A percentile compares a stretch with the other conserved stretches of the same genome.
Evolutionary conservation across 1,284 basidiomycete genomes (phyloP).

Genomic region (Cryptococcus depauperatus): DNA sequence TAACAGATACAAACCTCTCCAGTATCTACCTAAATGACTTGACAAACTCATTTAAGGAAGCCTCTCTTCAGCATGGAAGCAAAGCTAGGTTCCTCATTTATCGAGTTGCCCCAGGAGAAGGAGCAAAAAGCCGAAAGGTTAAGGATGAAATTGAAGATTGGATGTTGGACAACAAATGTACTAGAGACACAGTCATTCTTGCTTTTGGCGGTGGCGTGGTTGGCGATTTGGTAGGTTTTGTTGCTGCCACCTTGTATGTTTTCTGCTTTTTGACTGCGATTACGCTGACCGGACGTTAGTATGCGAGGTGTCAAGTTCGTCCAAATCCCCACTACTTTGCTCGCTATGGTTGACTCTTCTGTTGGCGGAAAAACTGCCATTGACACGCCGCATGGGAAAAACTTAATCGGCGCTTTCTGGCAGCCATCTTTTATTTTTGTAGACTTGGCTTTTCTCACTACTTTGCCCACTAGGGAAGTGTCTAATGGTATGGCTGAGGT

Average conservation of each 20-base stretch:
- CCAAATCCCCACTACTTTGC: constrained; percentile 91
- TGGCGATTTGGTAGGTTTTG: constrained; percentile 91
- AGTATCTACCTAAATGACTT: constrained; percentile 65
- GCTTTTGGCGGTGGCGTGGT: constrained; percentile 96
- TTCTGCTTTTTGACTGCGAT: not conserved
- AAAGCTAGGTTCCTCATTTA: constrained; percentile 66
- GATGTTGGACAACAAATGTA: constrained; percentile 78
- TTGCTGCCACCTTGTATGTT: constrained; percentile 92
- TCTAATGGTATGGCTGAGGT: constrained; percentile 99
- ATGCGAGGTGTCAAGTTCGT: constrained; percentile 87
- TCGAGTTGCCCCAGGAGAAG: constrained; percentile 83
- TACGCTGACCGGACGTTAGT: constrained; percentile 40
- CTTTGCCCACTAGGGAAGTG: constrained; percentile 85
- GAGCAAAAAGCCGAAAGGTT: constrained; percentile 79
- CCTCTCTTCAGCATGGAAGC: constrained; percentile 38
- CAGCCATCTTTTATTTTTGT: constrained; percentile 97
- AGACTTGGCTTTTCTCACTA: constrained; percentile 90
- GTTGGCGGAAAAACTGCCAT: constrained; percentile 98
- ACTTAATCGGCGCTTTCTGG: constrained; percentile 97
- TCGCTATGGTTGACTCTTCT: constrained; percentile 98
- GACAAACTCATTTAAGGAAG: constrained; percentile 57
- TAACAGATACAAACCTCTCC: constrained; percentile 88
- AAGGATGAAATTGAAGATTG: constrained; percentile 95
- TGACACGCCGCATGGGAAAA: constrained; percentile 94
- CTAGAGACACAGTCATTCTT: constrained; percentile 84